Base-by-base conservation (phyloP, 1,139 yeast genomes). In the Pichia sp. region DNA sequence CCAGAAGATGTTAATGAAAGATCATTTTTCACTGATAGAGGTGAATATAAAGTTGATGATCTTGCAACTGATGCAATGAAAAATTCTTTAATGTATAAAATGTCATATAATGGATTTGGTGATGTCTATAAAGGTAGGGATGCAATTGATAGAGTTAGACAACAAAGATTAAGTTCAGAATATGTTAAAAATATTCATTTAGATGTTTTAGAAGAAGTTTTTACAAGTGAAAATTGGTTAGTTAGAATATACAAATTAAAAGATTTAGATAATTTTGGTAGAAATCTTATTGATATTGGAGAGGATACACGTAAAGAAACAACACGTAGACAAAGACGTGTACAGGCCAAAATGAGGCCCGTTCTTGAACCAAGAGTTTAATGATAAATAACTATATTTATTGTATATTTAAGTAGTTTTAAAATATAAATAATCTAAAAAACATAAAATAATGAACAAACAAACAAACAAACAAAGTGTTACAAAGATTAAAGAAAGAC, bases 191-290 rank as follows among this genome's bases (percentile, higher is more conserved):
- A 79, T 33, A 85, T 86, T 39, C 74, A 79, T 46, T 74, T 90
- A 59, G 82, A 82, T 64, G 83, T 83, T 46, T 73, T 90, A 43
- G 98, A 94, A 62, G 99, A 94, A 72, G 98, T 85, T 0, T 94
- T 84, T 71, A 92, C 98, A 1, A 77, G 94, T 46, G 96, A 89
- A 64, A 94, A 92, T 74, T 94, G 97, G 97, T 77, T 94, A 59
- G 97, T 94, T 34, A 81, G 99, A 71, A 79, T 94, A 54, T 94
- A 86, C 73, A 87, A 89, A 74, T 89, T 94, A 56, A 92, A 90
- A 70, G 94, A 88, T 56, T 75, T 79, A 53, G 99, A 94, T 66
- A 81, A 80, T 56, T 79, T 86, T 54, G 98, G 97, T 46, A 81
- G 98, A 67, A 83, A 81, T 58, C 70, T 82, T 55, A 66, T 62